These are phyloP conservation scores for Plenodomus biglobosus DNA, from an alignment of 2,329 filamentous ascomycete genomes.

Conservation along the genomic window DNA sequence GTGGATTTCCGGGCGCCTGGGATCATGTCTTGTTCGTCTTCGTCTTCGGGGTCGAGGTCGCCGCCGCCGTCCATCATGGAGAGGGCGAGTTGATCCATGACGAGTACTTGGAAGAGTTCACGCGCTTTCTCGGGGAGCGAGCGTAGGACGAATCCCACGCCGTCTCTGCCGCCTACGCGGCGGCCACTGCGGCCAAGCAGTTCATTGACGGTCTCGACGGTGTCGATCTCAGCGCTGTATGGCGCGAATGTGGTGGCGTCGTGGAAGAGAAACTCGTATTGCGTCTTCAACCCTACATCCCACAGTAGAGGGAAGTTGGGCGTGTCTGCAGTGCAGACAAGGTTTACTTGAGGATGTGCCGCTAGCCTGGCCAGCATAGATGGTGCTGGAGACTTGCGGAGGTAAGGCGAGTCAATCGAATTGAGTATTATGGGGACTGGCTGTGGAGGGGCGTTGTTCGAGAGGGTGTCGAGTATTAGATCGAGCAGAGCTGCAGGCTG, in stretches of 20 bases:
- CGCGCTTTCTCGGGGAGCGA: conserved; percentile 90
- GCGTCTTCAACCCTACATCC: conserved; percentile 81
- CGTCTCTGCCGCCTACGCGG: conserved; percentile 83
- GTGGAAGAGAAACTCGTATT: conserved; percentile 87
- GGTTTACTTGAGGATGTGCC: conserved; percentile 67
- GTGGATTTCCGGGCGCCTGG: conserved; percentile 28
- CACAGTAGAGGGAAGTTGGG: conserved; percentile 86
- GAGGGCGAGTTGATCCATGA: conserved; percentile 77
- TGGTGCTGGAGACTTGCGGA: conserved; percentile 72
- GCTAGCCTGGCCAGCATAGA: conserved; percentile 75
- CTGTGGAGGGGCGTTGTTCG: conserved; percentile 40
- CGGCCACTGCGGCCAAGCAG: conserved; percentile 79
- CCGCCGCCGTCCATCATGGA: conserved; percentile 54
- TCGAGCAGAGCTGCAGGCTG: conserved; percentile 71
- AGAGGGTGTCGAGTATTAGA: conserved; percentile 64
- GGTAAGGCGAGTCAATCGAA: conserved; percentile 77
- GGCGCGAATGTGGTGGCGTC: conserved; percentile 88
- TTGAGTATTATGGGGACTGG: conserved; percentile 73
- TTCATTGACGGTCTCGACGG: conserved; percentile 87
- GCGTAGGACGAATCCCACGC: conserved; percentile 85
- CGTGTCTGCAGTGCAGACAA: conserved; percentile 82
- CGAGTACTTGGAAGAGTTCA: conserved; percentile 79
- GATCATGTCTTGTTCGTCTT: conserved; percentile 11
- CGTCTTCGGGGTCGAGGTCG: conserved; percentile 29
- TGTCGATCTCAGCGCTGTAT: conserved; percentile 73